Base-by-base conservation (phyloP, 2,329 filamentous ascomycete genomes). In the Fusarium praegraminearum region DNA sequence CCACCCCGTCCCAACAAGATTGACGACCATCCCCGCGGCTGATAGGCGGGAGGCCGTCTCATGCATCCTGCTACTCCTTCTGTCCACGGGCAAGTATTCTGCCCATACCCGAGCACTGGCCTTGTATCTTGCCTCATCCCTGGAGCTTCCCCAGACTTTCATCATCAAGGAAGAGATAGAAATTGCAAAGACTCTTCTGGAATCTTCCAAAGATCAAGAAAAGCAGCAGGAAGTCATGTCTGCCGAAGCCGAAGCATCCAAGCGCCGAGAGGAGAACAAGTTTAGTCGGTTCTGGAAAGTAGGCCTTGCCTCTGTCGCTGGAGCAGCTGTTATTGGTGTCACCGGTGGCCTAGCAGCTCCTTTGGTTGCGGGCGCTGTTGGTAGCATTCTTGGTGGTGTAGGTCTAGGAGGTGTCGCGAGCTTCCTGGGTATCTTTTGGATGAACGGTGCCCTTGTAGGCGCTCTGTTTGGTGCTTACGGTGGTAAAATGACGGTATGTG, bases 321-420 rank as follows among this genome's bases (percentile, higher is more conserved):
- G 95, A 13, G 95, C 95, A 2, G 93, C 92, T 0, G 83, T 97
- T 2, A 94, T 98, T n/a, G 94, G 94, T 8, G 87, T 98, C 5
- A 97, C 94, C 1, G 94, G 94, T 20, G 94, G 94, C 3, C 84
- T 97, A n/a, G 94, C 94, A 1, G 94, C 94, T 1, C 94, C 94
- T 0, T 83, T 97, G 0, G 91, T 97, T 16, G 94, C 94, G 6
- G 94, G 93, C 6, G 93, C 93, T 0, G 85, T 98, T 16, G 94
- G 94, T 4, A 90, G 91, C 1, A 85, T 97, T 3, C 93, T 97
- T 87, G 93, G 93, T 16, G 92, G 92, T 1, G 86, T 97, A 2
- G 94, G 94, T 0, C 83, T 97, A 1, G 94, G 93, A 24, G 93
- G 93, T 1, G 92, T 96, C 4, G 94, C 93, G 5, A 93, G 91